Conservation (phyloP, 345 rosid genomes). For the Gossypium turneri region DNA sequence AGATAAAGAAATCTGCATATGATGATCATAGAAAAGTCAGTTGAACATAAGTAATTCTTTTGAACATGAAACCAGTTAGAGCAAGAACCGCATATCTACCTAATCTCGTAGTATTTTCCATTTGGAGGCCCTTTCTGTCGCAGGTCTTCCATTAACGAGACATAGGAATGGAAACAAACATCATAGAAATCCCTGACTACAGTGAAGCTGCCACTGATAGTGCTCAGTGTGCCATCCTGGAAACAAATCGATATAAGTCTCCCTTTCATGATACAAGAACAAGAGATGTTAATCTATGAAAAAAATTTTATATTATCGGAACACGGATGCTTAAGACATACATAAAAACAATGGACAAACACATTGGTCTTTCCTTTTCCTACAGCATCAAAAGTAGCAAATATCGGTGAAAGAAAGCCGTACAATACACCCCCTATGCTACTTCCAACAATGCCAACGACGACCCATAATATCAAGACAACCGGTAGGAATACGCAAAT, state of each 20-base stretch:
- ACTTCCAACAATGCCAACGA: constrained; percentile 61
- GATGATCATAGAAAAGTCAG: constrained; percentile 1
- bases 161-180: constrained; percentile 71
- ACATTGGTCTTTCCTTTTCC: constrained; percentile 76
- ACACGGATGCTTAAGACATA: constrained; percentile 30
- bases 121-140: constrained; percentile 35
- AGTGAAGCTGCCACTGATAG: constrained; percentile 55
- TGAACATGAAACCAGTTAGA: too few relatives aligned
- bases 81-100: constrained; percentile 36
- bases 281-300: background rate
- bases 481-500: constrained; percentile 58
- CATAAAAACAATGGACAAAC: constrained; percentile 69
- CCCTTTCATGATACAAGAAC: constrained; percentile 7
- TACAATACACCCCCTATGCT: constrained; percentile 57
- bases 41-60: background rate
- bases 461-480: constrained; percentile 51
- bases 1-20: constrained; percentile 59
- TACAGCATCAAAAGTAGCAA: constrained; percentile 89
- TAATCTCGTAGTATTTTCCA: constrained; percentile 74
- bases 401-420: constrained; percentile 82
- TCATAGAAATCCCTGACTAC: constrained; percentile 68
- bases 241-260: constrained; percentile 14
- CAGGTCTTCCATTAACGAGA: constrained; percentile 72
- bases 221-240: constrained; percentile 90
- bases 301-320: background rate